Percentiles rank a stretch among this genome's conserved stretches.
phyloP scores from a whole-genome alignment of 345 rosid species.

The Populus alba region DNA sequence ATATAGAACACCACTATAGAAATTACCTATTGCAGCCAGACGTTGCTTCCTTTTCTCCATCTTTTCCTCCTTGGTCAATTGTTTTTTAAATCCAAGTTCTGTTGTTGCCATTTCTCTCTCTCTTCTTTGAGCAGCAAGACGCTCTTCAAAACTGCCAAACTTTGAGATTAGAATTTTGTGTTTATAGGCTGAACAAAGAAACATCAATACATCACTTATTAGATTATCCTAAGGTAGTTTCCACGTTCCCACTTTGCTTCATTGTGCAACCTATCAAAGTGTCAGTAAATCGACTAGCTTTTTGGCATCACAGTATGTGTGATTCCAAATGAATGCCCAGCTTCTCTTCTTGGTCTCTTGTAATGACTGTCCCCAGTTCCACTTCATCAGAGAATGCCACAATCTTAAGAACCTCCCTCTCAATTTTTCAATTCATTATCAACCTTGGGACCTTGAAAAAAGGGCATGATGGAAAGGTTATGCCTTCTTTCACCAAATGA shows the following conservation, averaged over 20 bases:
- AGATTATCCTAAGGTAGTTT: background rate
- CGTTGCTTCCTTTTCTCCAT: conserved; percentile 93
- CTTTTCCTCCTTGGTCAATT: conserved; percentile 80
- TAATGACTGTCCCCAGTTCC: background rate
- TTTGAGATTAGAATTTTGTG: background rate
- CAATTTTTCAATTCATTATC: background rate
- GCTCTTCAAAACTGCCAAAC: conserved; percentile 81
- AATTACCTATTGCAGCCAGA: conserved; percentile 88
- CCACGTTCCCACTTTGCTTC: background rate
- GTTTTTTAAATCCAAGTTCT: conserved; percentile 91
- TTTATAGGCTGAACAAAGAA: conserved; percentile 7
- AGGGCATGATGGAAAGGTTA: background rate
- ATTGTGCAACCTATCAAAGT: background rate
- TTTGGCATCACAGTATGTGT: background rate
- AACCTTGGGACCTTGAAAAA: background rate
- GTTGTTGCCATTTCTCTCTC: conserved; percentile 75
- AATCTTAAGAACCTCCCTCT: background rate
- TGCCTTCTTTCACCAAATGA: background rate
- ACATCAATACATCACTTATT: background rate
- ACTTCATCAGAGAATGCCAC: background rate
- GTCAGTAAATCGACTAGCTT: background rate
- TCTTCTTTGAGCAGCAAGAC: conserved; percentile 84
- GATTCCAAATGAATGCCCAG: background rate
- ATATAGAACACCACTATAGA: background rate
- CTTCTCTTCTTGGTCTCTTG: background rate